phyloP scores from a whole-genome alignment of 305 asterid genomes.

The Rubia peregrina region DNA sequence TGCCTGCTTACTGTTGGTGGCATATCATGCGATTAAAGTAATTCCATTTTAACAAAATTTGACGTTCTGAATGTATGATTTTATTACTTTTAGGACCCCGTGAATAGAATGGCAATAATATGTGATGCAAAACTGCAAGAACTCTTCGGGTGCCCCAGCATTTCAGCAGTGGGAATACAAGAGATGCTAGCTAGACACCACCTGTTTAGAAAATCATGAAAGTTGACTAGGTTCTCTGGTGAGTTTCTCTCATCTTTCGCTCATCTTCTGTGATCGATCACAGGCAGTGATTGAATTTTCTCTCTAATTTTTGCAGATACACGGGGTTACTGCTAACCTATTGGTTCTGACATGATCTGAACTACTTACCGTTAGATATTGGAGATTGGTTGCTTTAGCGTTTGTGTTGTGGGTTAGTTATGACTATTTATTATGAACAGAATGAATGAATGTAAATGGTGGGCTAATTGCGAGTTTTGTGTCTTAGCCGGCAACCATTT shows the following conservation, averaged over 20 bases:
- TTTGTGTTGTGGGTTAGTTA: constrained; percentile 16
- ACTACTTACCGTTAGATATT: constrained; percentile 15
- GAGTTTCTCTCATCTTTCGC: constrained; percentile 7
- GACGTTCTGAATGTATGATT: neutral
- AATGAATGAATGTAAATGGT: constrained; percentile 14
- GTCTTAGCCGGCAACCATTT: constrained; percentile 8
- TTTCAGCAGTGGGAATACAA: constrained; percentile 53
- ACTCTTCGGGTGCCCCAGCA: constrained; percentile 54
- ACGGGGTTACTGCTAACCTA: constrained; percentile 43
- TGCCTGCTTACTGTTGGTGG: constrained; percentile 1
- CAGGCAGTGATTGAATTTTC: constrained; percentile 7
- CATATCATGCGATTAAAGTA: neutral
- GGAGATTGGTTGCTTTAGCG: constrained; percentile 24
- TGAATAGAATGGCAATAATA: constrained; percentile 36
- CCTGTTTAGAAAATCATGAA: constrained; percentile 41
- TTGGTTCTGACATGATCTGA: constrained; percentile 28
- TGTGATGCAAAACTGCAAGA: constrained; percentile 58
- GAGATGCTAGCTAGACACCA: constrained; percentile 47
- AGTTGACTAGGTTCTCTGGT: constrained; percentile 35
- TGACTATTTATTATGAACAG: constrained; percentile 23
- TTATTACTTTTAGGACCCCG: constrained; percentile 39
- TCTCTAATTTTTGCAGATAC: constrained; percentile 34
- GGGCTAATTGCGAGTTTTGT: constrained; percentile 14
- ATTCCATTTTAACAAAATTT: neutral
- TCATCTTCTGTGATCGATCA: neutral